phyloP scores from a whole-genome alignment of 2,329 filamentous ascomycete genomes.

The Pseudocercospora macadamiae region DNA sequence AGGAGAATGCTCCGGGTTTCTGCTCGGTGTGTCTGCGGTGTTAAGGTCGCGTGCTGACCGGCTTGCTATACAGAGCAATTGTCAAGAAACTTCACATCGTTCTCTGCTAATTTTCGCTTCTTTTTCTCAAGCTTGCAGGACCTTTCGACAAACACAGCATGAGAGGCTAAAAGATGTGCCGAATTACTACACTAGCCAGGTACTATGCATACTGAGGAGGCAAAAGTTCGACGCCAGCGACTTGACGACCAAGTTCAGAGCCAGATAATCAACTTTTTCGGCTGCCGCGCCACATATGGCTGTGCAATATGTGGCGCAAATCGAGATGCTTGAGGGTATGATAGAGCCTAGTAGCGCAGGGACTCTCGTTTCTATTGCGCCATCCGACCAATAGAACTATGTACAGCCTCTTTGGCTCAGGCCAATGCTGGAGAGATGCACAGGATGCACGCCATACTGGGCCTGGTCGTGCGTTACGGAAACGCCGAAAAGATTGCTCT shows the following conservation, averaged over 20 bases:
- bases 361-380: constrained; percentile 15
- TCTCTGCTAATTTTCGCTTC: background rate
- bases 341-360: background rate
- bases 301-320: background rate
- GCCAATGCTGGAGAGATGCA: background rate
- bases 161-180: background rate
- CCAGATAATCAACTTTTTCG: background rate
- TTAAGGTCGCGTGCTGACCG: background rate
- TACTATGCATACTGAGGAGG: background rate
- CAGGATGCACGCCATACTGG: constrained; percentile 4
- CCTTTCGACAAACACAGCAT: background rate
- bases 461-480: constrained; percentile 9
- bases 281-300: background rate
- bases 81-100: background rate
- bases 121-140: background rate
- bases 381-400: constrained; percentile 17
- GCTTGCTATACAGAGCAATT: background rate
- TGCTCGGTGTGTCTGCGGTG: background rate
- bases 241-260: background rate
- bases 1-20: no score
- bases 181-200: background rate
- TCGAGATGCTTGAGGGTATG: background rate
- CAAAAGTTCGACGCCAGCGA: background rate
- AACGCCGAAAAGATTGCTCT: constrained; percentile 10
- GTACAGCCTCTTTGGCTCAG: background rate